Base-by-base conservation (phyloP, 176 grass and related monocot genomes). In the Eleusine coracana region DNA sequence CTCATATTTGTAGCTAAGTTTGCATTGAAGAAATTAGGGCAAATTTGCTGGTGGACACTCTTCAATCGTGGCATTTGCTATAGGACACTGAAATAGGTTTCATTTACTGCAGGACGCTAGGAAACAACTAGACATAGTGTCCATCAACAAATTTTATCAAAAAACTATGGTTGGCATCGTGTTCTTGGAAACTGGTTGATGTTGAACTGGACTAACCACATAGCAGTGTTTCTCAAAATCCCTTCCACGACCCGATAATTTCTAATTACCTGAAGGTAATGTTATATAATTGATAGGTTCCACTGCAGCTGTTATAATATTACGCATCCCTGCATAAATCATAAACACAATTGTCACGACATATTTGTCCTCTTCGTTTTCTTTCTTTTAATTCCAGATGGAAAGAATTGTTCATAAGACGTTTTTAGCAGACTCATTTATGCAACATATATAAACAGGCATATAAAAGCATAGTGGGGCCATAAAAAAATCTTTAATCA, bases 381-480 rank as follows among this genome's bases (percentile, higher is more conserved):
- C 71, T 72, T 76, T 45, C 38, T 68, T 73, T 66, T 77, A 23
- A 10, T 59, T 48, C 58, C 59, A 68, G 68, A 72, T 86, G 75
- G 17, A n/a, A 87, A 77, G 29, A 29, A n/a, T 17, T 44, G 72
- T 68, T 23, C 38, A 60, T 41, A 74, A 38, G 10, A 29, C 50
- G 11, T 6, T 78, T 67, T 58, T 15, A 17, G 65, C 70, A 25
- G 21, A 25, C 23, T 83, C 23, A 74, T 70, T 36, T 15, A 78
- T 75, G n/a, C 39, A 82, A 82, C 61, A 45, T 85, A 88, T 64
- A 85, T 38, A 18, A 17, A 37, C 15, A 67, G 5, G 37, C 48
- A 85, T 88, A 40, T 68, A 87, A 77, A 87, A 49, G 87, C 56
- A 59, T 59, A 23, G 21, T 5, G 18, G 20, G 55, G 55, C 6